phyloP scores from a whole-genome alignment of 2,329 filamentous ascomycete species.

The Plectosphaerella cucumerina region DNA sequence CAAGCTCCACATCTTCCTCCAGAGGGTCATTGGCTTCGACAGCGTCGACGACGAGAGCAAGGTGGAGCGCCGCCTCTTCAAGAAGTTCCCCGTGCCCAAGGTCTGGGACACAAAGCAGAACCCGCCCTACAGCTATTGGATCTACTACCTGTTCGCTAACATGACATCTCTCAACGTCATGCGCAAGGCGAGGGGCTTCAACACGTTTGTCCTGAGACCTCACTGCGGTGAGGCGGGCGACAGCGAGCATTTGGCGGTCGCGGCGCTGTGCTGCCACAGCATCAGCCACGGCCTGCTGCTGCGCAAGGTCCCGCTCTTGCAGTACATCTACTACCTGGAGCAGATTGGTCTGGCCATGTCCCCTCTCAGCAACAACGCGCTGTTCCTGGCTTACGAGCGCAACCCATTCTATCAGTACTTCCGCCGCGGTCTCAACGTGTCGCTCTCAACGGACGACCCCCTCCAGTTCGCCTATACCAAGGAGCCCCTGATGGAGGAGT shows the following conservation, averaged over 20 bases:
- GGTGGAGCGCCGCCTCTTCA: conserved; percentile 86
- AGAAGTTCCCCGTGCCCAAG: conserved; percentile 88
- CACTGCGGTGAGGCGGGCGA: conserved; percentile 97
- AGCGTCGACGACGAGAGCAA: conserved; percentile 99
- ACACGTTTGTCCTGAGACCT: conserved; percentile 87
- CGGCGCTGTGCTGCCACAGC: conserved; percentile 88
- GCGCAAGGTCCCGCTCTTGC: conserved; percentile 87
- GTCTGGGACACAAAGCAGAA: conserved; percentile 92
- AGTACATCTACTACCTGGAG: conserved; percentile 97
- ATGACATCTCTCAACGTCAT: conserved; percentile 88
- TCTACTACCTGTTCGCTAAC: conserved; percentile 95
- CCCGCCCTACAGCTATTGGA: conserved; percentile 98
- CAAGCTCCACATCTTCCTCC: conserved; percentile 90
- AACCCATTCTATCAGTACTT: conserved; percentile 98
- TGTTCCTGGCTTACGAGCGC: conserved; percentile 94
- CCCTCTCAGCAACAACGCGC: conserved; percentile 94
- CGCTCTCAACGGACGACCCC: conserved; percentile 92
- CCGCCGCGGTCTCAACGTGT: conserved; percentile 89
- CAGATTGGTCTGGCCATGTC: conserved; percentile 99
- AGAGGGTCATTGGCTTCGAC: conserved; percentile 94
- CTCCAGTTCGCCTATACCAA: conserved; percentile 98
- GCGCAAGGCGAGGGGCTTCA: conserved; percentile 89
- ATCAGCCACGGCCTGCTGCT: conserved; percentile 93
- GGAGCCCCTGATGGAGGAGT: conserved; percentile 96
- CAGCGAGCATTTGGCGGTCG: conserved; percentile 90